Conservation (phyloP, 257 asterid species). For the Rauvolfia tetraphylla region DNA sequence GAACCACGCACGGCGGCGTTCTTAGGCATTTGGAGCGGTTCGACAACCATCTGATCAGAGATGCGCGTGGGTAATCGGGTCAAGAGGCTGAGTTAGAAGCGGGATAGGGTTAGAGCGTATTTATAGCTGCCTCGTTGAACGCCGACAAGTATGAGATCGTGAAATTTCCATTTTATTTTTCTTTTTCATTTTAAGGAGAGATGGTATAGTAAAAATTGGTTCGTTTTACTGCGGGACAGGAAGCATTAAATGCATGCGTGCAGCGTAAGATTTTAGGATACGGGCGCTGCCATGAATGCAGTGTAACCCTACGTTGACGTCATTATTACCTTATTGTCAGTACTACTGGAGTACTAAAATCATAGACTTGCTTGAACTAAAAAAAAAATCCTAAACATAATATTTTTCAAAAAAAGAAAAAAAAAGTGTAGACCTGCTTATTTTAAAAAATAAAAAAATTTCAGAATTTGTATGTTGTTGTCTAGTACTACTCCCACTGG, state of each 20-base stretch:
- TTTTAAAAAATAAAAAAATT: too few species aligned
- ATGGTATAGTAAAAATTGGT: neutral
- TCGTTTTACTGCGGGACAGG: neutral
- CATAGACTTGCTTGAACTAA: too few species aligned
- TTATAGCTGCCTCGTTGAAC: slow-evolving; percentile 35
- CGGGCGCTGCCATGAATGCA: neutral
- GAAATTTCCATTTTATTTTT: neutral
- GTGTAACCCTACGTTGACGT: slow-evolving; percentile 6
- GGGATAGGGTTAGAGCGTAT: slow-evolving; percentile 22
- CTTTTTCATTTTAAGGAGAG: too few species aligned
- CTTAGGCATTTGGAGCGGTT: neutral
- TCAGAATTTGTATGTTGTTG: too few species aligned
- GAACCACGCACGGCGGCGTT: slow-evolving; percentile 16
- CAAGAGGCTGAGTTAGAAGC: neutral
- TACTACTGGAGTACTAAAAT: neutral
- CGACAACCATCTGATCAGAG: slow-evolving; percentile 13
- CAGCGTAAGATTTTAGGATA: slow-evolving; percentile 11
- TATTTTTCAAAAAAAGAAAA: too few species aligned
- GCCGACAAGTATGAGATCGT: slow-evolving; percentile 20
- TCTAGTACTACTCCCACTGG: too few species aligned
- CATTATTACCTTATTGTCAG: slow-evolving; percentile 11
- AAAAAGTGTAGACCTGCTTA: too few species aligned
- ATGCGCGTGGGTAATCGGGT: neutral
- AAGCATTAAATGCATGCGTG: slow-evolving; percentile 16
- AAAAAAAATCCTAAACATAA: too few species aligned